Percentiles rank a stretch among this genome's conserved stretches.
Evolutionary conservation across 1,284 basidiomycete genomes (phyloP).

Genomic region (Cryptococcus jaspeensis): DNA sequence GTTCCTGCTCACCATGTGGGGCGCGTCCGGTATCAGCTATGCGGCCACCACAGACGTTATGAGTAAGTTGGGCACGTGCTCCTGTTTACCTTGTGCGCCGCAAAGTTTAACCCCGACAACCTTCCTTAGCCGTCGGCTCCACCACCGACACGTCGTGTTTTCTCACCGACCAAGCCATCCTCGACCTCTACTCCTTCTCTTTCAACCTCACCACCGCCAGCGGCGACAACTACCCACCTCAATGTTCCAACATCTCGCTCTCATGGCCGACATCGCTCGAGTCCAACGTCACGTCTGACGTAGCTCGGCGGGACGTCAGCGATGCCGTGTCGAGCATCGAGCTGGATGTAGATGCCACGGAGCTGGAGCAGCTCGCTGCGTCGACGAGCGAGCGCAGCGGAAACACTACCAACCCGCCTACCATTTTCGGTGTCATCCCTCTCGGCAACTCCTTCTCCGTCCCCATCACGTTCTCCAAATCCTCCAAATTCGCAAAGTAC

Average conservation of each 20-base stretch:
- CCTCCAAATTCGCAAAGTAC: slow-evolving; percentile 27
- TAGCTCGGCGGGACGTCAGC: slow-evolving; percentile 6
- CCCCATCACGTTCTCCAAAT: slow-evolving; percentile 38
- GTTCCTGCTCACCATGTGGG: slow-evolving; percentile 48
- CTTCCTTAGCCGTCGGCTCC: slow-evolving; percentile 25
- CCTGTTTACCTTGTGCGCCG: neutral
- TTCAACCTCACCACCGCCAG: slow-evolving; percentile 40
- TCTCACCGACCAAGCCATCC: slow-evolving; percentile 34
- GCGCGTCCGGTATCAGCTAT: slow-evolving; percentile 40
- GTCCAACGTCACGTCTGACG: slow-evolving; percentile 28
- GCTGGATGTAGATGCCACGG: neutral
- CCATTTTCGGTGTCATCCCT: slow-evolving; percentile 49
- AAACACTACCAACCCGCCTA: slow-evolving; percentile 47
- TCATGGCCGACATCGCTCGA: slow-evolving; percentile 47
- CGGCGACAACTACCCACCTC: slow-evolving; percentile 31
- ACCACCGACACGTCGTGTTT: slow-evolving; percentile 34
- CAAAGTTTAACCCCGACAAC: neutral
- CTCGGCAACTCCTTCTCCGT: slow-evolving; percentile 48
- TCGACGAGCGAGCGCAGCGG: slow-evolving; percentile 29
- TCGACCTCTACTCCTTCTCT: slow-evolving; percentile 44
- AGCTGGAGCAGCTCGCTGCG: slow-evolving; percentile 2
- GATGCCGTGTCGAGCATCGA: neutral
- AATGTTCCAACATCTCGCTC: slow-evolving; percentile 46
- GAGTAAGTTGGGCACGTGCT: slow-evolving; percentile 29
- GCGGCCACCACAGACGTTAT: slow-evolving; percentile 46